Evolutionary conservation across 192 early-diverging fungal genomes (phyloP).

Genomic region (Mortierella antarctica): DNA sequence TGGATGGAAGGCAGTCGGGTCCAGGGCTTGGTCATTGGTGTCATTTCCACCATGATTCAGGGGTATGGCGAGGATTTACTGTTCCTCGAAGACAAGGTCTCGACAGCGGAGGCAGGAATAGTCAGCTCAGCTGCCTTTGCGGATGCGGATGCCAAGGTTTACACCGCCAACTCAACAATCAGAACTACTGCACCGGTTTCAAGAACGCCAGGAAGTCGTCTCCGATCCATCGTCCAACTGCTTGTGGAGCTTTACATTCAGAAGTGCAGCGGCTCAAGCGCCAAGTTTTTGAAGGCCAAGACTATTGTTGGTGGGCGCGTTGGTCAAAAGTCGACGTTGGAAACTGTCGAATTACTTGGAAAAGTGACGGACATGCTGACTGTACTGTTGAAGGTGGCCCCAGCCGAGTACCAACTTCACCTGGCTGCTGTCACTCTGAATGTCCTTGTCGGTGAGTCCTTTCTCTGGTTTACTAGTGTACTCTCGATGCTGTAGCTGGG

Average conservation of each 20-base stretch:
- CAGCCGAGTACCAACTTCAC: constrained; percentile 58
- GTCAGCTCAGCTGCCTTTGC: too few relatives aligned
- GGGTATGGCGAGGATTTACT: constrained; percentile 36
- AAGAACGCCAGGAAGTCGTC: constrained; percentile 14
- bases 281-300: constrained; percentile 5
- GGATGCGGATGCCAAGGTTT: background rate
- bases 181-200: background rate
- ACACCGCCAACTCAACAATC: background rate
- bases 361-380: constrained; percentile 58
- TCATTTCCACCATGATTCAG: constrained; percentile 36
- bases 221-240: constrained; percentile 36
- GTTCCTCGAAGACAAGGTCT: constrained; percentile 8
- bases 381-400: constrained; percentile 55
- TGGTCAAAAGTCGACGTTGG: constrained; percentile 28
- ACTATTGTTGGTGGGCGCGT: constrained; percentile 7
- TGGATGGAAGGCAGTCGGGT: constrained; percentile 75
- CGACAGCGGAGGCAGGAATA: background rate
- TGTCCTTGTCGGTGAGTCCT: constrained; percentile 55
- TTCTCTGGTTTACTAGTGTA: background rate
- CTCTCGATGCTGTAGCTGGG: background rate
- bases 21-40: constrained; percentile 63
- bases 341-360: constrained; percentile 48
- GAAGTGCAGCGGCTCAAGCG: constrained; percentile 11
- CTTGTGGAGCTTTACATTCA: constrained; percentile 37
- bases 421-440: constrained; percentile 63